Evolutionary conservation across 1,139 yeast species (phyloP), one percentile per base, ranked within the genome.

Genomic region (Kodamaea sp.): DNA sequence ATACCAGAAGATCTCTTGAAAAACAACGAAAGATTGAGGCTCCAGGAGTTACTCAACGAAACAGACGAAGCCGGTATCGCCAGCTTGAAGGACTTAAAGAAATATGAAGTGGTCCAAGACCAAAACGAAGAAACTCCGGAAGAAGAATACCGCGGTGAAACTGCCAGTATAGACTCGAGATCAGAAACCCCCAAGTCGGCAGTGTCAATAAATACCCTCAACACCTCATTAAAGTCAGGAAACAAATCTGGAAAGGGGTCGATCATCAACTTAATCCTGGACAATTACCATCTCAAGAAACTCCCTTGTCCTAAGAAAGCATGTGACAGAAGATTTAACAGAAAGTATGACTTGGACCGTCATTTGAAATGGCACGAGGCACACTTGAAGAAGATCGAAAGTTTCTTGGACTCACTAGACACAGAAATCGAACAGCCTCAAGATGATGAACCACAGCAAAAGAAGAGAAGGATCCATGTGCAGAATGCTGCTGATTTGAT

Each of bases 311-410:
- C 78, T 1, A 68, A 61, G 37, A 51, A 47, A 12, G 65, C 65
- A 29, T 80, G 87, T 50, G 58, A 52, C 20, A 57, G 83, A 24
- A 55, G 53, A 19, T 80, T 78, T 47, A 57, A 66, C 13, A 59
- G 71, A 38, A 66, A 68, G 0, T 66, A 69, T 44, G 83, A 78
- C 48, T 53, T 78, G 23, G 51, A 55, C 15, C 62, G 83, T 29
- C 87, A 80, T 50, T 44, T 79, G 31, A 57, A 53, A 25, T 77
- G 83, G 83, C 86, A 80, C 49, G 64, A 66, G 8, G 57, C 58
- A 15, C 66, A 67, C 23, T 46, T 62, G 38, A 43, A 43, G 27
- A 62, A 57, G 43, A 58, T 70, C 9, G 66, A 64, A 35, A 41
- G 42, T 7, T 69, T 59, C 35, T 55, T 70, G 39, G 48, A 47